Evolutionary conservation across 352 stramenopile species (phyloP), one percentile per base, ranked within the genome.

Genomic region (Globisporangium polare): DNA sequence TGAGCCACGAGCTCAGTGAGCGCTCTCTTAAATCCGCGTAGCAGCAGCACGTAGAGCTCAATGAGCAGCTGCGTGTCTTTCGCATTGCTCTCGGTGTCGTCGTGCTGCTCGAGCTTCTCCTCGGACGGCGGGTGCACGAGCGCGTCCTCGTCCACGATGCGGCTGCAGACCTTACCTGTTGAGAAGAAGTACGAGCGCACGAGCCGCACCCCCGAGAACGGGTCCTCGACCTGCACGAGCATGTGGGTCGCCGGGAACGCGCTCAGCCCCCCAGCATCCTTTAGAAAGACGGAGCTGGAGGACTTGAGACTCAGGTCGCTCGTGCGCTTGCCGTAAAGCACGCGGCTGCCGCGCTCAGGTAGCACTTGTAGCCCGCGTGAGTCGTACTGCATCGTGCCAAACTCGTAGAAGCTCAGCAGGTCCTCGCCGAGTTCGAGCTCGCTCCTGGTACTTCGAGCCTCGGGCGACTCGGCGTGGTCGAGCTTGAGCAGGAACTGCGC

Each of bases 341-440:
- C 76, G 29, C 76, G 76, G 41, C 74, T 77, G 9, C 84, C 84
- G 55, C 82, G 73, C 12, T 60, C 65, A 0, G 63, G 58, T 1
- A 54, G 26, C 12, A 59, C 54, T 24, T 53, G 20, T 3, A 93
- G 53, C 0, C 77, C 80, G 12, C 76, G 69, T 5, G 75, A 50
- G 0, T 75, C 67, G 60, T 82, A 75, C 33, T 90, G 82, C 61
- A 86, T 89, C 43, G 82, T 89, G 9, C 84, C 84, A 63, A 93
- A 93, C 55, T 91, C 84, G 49, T 89, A 93, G 45, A 90, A 88
- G 41, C 78, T 91, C 29, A 90, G 39, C 9, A 93, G 37, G 50
- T 93, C 78, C 35, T 93, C 84, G 1, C 66, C 80, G 13, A 89
- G 53, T 24, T 90, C 84, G 20, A 26, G 66, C 63, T 93, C 84